Evolutionary conservation across 352 stramenopile species (phyloP), one percentile per base, ranked within the genome.

Genomic region (Globisporangium lucens): DNA sequence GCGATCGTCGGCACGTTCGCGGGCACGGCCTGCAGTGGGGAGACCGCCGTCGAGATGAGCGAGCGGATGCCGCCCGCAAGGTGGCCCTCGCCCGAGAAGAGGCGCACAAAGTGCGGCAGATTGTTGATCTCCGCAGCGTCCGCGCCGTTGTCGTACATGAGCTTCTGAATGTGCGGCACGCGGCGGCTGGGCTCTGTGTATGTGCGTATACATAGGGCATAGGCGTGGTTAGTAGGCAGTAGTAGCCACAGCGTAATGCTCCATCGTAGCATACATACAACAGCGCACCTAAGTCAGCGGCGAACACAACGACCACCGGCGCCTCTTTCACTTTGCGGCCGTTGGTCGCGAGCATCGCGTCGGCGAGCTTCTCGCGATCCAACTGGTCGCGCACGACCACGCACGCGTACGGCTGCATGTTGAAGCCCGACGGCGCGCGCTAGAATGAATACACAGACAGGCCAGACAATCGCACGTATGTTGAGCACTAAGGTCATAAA

Each of bases 321-420:
- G 87, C 87, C 41, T 94, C 79, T 49, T 88, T 81, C 35, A 95
- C 86, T 69, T 91, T 93, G 58, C 73, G 69, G 29, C 58, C 79
- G 64, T 96, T 96, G 12, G 75, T 81, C 8, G 74, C 86, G 49
- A 96, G 79, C 89, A 96, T 96, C 33, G 85, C 83, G 17, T 82
- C 75, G 0, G 80, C 82, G 15, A 96, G 71, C 33, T 79, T 78
- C 33, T 94, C 76, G 24, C 89, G 87, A 29, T 94, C 83, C 15
- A 73, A 77, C 35, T 82, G 73, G 33, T 92, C 79, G 46, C 87
- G 83, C 46, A 96, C 80, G 33, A 96, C 41, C 22, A 96, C 77
- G 20, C 82, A 89, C 0, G 85, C 83, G 63, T 93, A 96, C 46
- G 87, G 85, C 68, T 93, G 82, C 52, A 76, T 83, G 65, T 96